Evolutionary conservation across 2,329 filamentous ascomycete species (phyloP).

Genomic region (Botrytis elliptica): DNA sequence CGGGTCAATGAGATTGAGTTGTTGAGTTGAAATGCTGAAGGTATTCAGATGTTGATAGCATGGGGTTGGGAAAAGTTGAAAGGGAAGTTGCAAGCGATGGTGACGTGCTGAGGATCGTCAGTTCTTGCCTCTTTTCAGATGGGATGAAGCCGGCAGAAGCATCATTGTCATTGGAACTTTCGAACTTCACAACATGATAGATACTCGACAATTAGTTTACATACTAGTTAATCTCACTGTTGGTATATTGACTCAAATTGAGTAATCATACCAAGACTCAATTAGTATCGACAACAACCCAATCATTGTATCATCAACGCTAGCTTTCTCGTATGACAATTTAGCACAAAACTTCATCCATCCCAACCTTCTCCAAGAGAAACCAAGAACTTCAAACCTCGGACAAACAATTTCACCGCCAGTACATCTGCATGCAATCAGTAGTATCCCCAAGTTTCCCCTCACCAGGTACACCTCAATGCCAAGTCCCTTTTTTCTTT

Average conservation of each 20-base stretch:
- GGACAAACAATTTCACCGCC: slow-evolving; percentile 9
- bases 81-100: slow-evolving; percentile 15
- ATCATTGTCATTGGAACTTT: neutral
- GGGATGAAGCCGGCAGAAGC: neutral
- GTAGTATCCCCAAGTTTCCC: slow-evolving; percentile 2
- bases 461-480: neutral
- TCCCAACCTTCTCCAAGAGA: neutral
- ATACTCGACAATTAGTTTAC: neutral
- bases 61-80: neutral
- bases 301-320: neutral
- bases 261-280: neutral
- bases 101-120: slow-evolving; percentile 1
- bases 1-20: neutral
- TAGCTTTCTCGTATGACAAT: neutral
- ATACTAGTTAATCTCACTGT: neutral
- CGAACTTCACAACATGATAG: neutral
- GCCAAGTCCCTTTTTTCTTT: neutral
- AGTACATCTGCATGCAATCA: neutral
- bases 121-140: slow-evolving; percentile 1
- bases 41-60: neutral
- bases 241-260: neutral
- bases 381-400: neutral
- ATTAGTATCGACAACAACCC: neutral
- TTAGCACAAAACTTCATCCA: neutral
- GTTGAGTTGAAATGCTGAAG: neutral